Conservation (phyloP, 257 asterid genomes). For the Oldenlandia corymbosa region DNA sequence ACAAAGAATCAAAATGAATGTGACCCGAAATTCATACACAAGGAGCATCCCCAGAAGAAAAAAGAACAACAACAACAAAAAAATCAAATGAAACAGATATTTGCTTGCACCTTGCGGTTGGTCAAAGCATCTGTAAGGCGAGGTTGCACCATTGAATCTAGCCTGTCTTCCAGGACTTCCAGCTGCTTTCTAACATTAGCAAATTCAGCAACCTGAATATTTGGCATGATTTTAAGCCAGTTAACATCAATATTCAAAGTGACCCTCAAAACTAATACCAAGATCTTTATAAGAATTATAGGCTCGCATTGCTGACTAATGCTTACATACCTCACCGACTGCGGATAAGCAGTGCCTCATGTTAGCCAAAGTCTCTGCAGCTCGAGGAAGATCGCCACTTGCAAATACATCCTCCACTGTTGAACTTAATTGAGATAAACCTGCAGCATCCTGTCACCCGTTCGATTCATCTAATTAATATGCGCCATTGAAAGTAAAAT, state of each 20-base stretch:
- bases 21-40: neutral
- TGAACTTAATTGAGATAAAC: constrained; percentile 87
- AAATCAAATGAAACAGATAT: neutral
- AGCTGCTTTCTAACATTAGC: constrained; percentile 98
- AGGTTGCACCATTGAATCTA: constrained; percentile 96
- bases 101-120: constrained; percentile 64
- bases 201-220: constrained; percentile 93
- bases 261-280: neutral
- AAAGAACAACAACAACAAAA: too few species aligned
- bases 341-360: constrained; percentile 98
- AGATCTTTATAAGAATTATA: neutral
- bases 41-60: constrained; percentile 10
- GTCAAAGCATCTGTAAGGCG: constrained; percentile 84
- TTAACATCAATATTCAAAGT: neutral
- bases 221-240: neutral
- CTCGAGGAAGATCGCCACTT: constrained; percentile 97
- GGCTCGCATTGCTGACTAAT: neutral
- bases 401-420: constrained; percentile 98
- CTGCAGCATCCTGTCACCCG: constrained; percentile 83
- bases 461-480: constrained; percentile 20
- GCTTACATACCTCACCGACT: constrained; percentile 76
- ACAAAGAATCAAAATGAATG: neutral
- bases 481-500: neutral
- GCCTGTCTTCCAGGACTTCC: constrained; percentile 94
- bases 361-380: constrained; percentile 94